Conservation (phyloP, 2,329 filamentous ascomycete genomes). For the Leptographium galeiforme region DNA sequence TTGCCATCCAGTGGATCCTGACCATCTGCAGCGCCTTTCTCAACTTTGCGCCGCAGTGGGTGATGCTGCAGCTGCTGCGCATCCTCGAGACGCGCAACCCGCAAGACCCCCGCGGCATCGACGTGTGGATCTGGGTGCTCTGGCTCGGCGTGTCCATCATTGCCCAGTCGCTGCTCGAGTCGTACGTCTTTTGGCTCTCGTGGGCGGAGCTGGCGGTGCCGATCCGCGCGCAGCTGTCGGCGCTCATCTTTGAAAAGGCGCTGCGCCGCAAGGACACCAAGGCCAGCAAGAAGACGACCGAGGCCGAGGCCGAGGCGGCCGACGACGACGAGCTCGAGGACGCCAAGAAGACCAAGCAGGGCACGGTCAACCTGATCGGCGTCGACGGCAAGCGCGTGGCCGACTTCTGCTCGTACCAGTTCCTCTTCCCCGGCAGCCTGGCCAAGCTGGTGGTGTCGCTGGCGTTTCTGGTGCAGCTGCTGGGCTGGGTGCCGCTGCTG, state of each 20-base stretch:
- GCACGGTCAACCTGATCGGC: slow-evolving; percentile 65
- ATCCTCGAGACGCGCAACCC: slow-evolving; percentile 43
- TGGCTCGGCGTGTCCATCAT: slow-evolving; percentile 48
- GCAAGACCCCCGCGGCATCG: slow-evolving; percentile 30
- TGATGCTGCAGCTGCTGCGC: slow-evolving; percentile 51
- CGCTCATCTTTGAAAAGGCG: slow-evolving; percentile 64
- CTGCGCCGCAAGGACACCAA: slow-evolving; percentile 69
- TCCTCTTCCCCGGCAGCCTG: slow-evolving; percentile 47
- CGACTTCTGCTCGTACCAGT: slow-evolving; percentile 54
- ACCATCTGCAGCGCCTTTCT: slow-evolving; percentile 40
- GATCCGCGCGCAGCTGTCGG: slow-evolving; percentile 54
- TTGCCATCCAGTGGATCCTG: slow-evolving; percentile 46
- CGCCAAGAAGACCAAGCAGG: slow-evolving; percentile 45
- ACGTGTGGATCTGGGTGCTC: slow-evolving; percentile 56
- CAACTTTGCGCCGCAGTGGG: slow-evolving; percentile 58
- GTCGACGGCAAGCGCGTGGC: slow-evolving; percentile 58
- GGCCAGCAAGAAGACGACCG: slow-evolving; percentile 33
- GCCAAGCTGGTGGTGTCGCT: slow-evolving; percentile 55
- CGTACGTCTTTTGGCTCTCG: slow-evolving; percentile 53
- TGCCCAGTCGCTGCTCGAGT: slow-evolving; percentile 46
- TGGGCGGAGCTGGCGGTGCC: slow-evolving; percentile 51
- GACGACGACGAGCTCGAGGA: slow-evolving; percentile 34
- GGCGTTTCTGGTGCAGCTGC: slow-evolving; percentile 50
- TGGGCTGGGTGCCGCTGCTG: slow-evolving; percentile 57
- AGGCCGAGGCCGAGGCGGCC: slow-evolving; percentile 14